These are phyloP conservation scores for Sclerotinia borealis DNA, from an alignment of 2,329 filamentous ascomycete genomes.

Conservation along the genomic window DNA sequence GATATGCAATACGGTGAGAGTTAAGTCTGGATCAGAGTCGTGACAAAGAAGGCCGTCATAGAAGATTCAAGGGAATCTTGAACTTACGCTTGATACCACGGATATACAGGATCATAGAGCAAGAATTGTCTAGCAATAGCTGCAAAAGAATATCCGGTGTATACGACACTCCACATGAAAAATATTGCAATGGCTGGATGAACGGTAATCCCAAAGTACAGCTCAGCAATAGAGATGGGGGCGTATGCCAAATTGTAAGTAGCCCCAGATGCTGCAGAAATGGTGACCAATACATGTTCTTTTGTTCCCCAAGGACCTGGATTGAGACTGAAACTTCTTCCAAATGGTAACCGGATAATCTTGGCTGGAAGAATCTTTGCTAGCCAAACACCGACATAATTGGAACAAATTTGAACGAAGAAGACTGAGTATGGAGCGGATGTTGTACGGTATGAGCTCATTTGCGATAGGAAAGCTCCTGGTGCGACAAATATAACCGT, in stretches of 20 bases:
- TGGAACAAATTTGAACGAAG: slow-evolving; percentile 50
- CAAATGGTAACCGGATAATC: slow-evolving; percentile 38
- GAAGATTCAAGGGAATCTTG: not conserved
- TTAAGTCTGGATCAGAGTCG: not conserved
- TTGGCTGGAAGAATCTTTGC: slow-evolving; percentile 41
- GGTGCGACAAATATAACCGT: slow-evolving; percentile 49
- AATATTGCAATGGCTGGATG: slow-evolving; percentile 49
- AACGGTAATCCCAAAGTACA: slow-evolving; percentile 49
- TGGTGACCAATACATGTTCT: slow-evolving; percentile 31
- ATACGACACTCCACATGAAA: slow-evolving; percentile 55
- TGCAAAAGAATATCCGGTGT: slow-evolving; percentile 53
- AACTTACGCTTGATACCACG: slow-evolving; percentile 37
- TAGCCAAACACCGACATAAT: slow-evolving; percentile 41
- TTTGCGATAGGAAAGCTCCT: slow-evolving; percentile 51
- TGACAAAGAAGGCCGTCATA: not conserved
- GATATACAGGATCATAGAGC: slow-evolving; percentile 51
- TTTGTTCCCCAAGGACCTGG: slow-evolving; percentile 30
- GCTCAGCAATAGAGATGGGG: slow-evolving; percentile 48
- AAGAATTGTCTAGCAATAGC: slow-evolving; percentile 51
- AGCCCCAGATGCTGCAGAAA: slow-evolving; percentile 48
- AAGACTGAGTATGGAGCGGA: slow-evolving; percentile 50
- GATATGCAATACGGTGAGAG: not conserved
- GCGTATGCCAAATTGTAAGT: slow-evolving; percentile 46
- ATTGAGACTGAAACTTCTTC: slow-evolving; percentile 36
- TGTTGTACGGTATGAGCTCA: slow-evolving; percentile 52